These are phyloP conservation scores for Nasturtium officinale DNA, from an alignment of 345 rosid species.

Conservation along the genomic window DNA sequence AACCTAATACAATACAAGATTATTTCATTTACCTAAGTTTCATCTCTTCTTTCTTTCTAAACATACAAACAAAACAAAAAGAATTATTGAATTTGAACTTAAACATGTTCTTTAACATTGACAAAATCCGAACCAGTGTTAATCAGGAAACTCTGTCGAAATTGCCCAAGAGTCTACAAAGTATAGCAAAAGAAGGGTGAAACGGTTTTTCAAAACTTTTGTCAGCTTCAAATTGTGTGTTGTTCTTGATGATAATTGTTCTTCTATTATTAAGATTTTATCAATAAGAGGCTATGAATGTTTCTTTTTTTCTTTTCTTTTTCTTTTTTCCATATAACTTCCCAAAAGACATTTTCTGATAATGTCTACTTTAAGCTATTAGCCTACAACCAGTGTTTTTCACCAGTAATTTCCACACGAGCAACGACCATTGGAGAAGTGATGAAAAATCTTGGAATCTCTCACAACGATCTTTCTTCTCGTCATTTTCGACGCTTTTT, in stretches of 20 bases:
- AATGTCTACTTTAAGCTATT: too few species aligned
- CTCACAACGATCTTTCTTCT: constrained; percentile 61
- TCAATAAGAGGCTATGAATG: not conserved
- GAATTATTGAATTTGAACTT: not conserved
- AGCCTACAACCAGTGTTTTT: constrained; percentile 7
- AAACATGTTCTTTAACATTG: not conserved
- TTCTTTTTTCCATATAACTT: not conserved
- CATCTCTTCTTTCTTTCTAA: not conserved
- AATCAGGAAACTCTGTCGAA: not conserved
- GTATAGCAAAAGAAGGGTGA: not conserved
- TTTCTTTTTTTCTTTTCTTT: too few species aligned
- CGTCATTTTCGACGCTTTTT: constrained; percentile 53
- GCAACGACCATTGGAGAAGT: constrained; percentile 59
- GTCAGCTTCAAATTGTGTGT: not conserved
- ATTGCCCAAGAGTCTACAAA: not conserved
- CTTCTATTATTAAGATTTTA: not conserved
- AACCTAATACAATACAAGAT: constrained; percentile 5
- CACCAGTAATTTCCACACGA: constrained; percentile 62
- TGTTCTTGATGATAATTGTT: not conserved
- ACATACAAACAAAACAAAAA: not conserved
- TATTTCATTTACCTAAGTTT: not conserved
- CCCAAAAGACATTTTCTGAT: constrained; percentile 11
- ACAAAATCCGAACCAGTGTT: too few species aligned
- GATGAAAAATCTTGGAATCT: constrained; percentile 65
- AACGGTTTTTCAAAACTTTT: not conserved